Evolutionary conservation across 140 eudicot species (phyloP).

Genomic region (Ambrosia hybrid): DNA sequence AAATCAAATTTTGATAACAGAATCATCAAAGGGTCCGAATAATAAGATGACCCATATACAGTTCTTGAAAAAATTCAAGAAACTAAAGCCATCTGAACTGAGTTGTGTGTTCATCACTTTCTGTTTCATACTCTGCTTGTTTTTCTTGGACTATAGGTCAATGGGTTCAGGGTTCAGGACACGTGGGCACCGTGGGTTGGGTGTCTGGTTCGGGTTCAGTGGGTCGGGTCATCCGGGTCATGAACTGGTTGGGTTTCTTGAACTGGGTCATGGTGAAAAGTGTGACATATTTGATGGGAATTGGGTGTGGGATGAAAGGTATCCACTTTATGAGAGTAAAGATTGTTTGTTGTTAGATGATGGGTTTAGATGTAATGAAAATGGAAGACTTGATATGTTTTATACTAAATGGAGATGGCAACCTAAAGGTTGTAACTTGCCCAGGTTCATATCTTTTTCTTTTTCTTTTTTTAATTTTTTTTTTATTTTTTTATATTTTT

Average conservation of each 20-base stretch:
- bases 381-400: slow-evolving; percentile 65
- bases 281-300: slow-evolving; percentile 78
- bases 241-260: slow-evolving; percentile 53
- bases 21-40: slow-evolving; percentile 30
- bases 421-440: slow-evolving; percentile 80
- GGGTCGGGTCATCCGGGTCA: slow-evolving; percentile 24
- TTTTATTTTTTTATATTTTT: no score
- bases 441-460: slow-evolving; percentile 49
- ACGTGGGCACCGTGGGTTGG: slow-evolving; percentile 38
- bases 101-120: slow-evolving; percentile 51
- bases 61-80: slow-evolving; percentile 63
- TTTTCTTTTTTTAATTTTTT: not conserved
- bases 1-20: slow-evolving; percentile 11
- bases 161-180: slow-evolving; percentile 34
- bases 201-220: slow-evolving; percentile 48
- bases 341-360: slow-evolving; percentile 81
- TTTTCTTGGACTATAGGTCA: slow-evolving; percentile 62
- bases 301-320: slow-evolving; percentile 94
- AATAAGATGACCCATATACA: slow-evolving; percentile 50
- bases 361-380: slow-evolving; percentile 84
- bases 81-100: slow-evolving; percentile 51
- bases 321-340: slow-evolving; percentile 75
- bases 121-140: slow-evolving; percentile 45
- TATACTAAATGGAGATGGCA: slow-evolving; percentile 98
- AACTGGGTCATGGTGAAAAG: slow-evolving; percentile 38